These are phyloP conservation scores for Lipomyces chichibuensis DNA, from an alignment of 805 yeast species.

Conservation along the genomic window DNA sequence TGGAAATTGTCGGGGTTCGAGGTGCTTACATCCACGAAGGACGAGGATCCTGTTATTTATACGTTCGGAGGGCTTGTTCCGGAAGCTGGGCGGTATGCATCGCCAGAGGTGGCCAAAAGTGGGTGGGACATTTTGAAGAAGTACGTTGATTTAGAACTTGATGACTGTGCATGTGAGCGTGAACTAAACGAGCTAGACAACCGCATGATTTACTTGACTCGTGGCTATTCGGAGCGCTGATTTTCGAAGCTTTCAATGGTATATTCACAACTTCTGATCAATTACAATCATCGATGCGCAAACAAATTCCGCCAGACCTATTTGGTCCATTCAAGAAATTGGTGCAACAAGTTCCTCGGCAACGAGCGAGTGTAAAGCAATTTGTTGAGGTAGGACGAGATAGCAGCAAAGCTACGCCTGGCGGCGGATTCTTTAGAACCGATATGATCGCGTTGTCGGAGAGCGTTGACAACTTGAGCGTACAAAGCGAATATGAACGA, in stretches of 20 bases:
- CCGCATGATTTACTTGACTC: conserved; percentile 55
- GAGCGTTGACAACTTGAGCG: conserved; percentile 58
- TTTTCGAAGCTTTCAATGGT: conserved; percentile 52
- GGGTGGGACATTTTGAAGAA: conserved; percentile 49
- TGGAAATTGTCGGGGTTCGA: conserved; percentile 89
- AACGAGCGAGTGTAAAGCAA: conserved; percentile 46
- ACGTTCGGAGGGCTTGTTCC: conserved; percentile 46
- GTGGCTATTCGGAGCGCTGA: conserved; percentile 62
- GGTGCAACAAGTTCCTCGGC: conserved; percentile 46
- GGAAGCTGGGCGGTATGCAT: conserved; percentile 45
- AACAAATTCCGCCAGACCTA: conserved; percentile 47
- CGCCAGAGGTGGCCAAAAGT: conserved; percentile 56
- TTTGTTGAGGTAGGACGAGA: conserved; percentile 38
- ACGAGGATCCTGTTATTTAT: conserved; percentile 46
- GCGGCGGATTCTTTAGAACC: conserved; percentile 43
- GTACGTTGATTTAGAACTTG: conserved; percentile 3
- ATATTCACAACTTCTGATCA: conserved; percentile 25
- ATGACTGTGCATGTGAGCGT: neutral
- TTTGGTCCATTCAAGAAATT: conserved; percentile 49
- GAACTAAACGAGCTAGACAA: conserved; percentile 37
- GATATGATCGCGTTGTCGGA: conserved; percentile 57
- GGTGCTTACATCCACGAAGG: conserved; percentile 56
- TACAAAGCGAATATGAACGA: conserved; percentile 59
- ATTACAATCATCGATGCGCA: conserved; percentile 34
- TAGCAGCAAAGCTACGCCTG: conserved; percentile 26